Percentiles rank a stretch among this genome's conserved stretches.
These are phyloP conservation scores for Penicillium crustosum DNA, from an alignment of 2,329 filamentous ascomycete species.

Conservation along the genomic window DNA sequence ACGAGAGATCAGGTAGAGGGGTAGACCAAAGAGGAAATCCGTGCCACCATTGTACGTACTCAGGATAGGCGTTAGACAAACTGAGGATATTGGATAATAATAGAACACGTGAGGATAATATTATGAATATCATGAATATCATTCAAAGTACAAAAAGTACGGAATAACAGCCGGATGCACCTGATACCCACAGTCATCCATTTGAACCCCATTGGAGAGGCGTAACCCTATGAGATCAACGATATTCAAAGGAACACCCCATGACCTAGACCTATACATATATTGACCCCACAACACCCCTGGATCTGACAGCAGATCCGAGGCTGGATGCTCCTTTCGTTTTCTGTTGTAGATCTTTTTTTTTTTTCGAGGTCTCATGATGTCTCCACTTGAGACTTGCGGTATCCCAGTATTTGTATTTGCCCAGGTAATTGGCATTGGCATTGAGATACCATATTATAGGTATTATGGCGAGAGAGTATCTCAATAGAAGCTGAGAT, in stretches of 20 bases:
- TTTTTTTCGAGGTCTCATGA: conserved; percentile 30
- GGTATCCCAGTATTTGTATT: conserved; percentile 2
- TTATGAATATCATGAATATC: not conserved
- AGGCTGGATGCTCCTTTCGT: conserved; percentile 6
- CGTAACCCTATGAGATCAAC: not conserved
- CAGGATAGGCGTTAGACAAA: not conserved
- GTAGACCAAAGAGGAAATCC: not conserved
- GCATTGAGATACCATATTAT: not conserved
- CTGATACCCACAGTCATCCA: not conserved
- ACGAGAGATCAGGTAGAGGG: not conserved
- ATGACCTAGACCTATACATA: not conserved
- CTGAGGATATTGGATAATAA: not conserved
- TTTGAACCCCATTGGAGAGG: not conserved
- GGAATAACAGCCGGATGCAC: not conserved
- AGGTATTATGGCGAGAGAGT: too few species aligned
- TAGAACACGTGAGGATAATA: not conserved
- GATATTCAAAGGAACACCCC: not conserved
- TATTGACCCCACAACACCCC: conserved; percentile 1
- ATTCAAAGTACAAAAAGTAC: not conserved
- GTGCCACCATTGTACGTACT: not conserved
- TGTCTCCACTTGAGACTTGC: conserved; percentile 14
- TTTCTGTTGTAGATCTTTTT: conserved; percentile 13
- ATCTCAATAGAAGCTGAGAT: not conserved
- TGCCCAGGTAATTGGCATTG: not conserved
- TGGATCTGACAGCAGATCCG: conserved; percentile 28